Evolutionary conservation across 2,329 filamentous ascomycete species (phyloP), one percentile per base, ranked within the genome.

Genomic region (Fusarium redolens): DNA sequence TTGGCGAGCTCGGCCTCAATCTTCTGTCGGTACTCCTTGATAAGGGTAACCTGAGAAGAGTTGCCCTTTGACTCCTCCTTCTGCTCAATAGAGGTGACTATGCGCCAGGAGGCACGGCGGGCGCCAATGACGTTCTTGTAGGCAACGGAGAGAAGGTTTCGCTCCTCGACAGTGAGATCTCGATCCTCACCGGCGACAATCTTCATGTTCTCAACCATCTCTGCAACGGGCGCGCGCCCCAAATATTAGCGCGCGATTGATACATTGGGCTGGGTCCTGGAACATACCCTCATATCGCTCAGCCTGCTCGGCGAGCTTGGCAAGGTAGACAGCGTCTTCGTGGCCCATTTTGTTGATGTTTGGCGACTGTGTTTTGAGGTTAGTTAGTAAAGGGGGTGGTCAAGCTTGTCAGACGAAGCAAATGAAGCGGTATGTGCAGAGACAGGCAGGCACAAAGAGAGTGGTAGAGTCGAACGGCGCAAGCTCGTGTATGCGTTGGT

Each of bases 191-290:
- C 97, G 86, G 96, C 96, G 81, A 98, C 96, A 92, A 98, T 95
- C 94, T 98, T 98, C 96, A 98, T 98, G 89, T 96, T 98, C 83
- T 92, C 95, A 80, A 98, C 96, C 96, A 98, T 98, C 88, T 98
- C 96, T 73, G 59, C 28, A 41, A 58, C 41, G 96, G 82, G 96
- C 96, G 73, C 98, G 93, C 63, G 59, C 51, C 67, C 52, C 40
- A 35, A 51, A 50, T 17, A 75, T 81, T 72, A 80, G 79, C 77
- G 71, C 71, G 45, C 67, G 48, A 68, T 47, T 54, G 58, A 66
- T 14, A 70, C 51, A 45, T 35, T 48, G 48, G 43, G 60, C 31
- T 40, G 52, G 37, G 44, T 54, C 25, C 45, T 47, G 50, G 18
- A 68, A 69, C 61, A 82, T 88, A 98, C 96, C 96, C 90, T 99